Evolutionary conservation across 331 rosid genomes (phyloP), one percentile per base, ranked within the genome.

Genomic region (Arachis monticola): DNA sequence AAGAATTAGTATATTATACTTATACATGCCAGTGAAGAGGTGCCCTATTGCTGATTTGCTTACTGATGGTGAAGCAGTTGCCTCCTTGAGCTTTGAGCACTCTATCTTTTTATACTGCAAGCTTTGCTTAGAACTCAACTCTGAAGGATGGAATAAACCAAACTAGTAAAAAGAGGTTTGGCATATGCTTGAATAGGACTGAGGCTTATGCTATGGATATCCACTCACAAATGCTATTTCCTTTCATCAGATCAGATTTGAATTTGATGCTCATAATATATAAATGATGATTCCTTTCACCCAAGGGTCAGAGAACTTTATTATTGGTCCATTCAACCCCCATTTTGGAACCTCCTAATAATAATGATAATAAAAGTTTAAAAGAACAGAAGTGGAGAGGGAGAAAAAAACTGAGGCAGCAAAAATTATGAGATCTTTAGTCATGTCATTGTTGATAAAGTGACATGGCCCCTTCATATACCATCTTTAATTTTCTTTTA

Each of bases 11-110:
- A 22, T 22, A 22, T 0, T 10, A 66, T 27, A 57, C 5, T 53
- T 46, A 3, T 72, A 79, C 84, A 38, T 72, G 88, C 84, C 73
- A 67, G n/a, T 45, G 62, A 52, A 76, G 77, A 76, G 84, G 13
- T 10, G 82, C 77, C 87, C 84, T 72, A 48, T 55, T 47, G 82
- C 82, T 79, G 70, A 50, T 83, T 79, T 72, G 88, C 86, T 81
- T 77, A 79, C 52, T 5, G n/a, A 22, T 22, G 27, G 1, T 22
- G 27, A 40, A 60, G 10, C 65, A 68, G 57, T 7, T 1, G 78
- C 59, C 58, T 64, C 32, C 50, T 52, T 46, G 35, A 59, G 13
- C 44, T 46, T 13, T 40, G 35, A 7, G 11, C 60, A 38, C 10
- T 73, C 27, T 70, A 5, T 35, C 40, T 35, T 35, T 35, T 35